Evolutionary conservation across 2,329 filamentous ascomycete species (phyloP).

Genomic region (Seiridium unicorne): DNA sequence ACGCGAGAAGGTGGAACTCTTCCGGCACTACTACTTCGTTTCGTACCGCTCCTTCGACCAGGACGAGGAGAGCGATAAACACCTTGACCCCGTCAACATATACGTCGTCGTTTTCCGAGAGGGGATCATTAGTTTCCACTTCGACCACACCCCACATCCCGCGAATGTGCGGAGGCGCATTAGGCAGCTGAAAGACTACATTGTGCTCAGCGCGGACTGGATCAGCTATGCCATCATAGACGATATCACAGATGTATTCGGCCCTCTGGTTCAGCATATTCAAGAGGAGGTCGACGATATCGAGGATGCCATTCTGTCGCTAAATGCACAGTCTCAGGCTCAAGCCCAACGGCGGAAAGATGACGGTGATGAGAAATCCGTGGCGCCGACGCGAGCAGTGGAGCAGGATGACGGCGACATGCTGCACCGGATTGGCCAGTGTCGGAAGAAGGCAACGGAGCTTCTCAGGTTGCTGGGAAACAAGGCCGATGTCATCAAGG

Average conservation of each 20-base stretch:
- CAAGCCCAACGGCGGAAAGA: constrained; percentile 34
- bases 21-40: constrained; percentile 97
- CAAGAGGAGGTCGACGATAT: constrained; percentile 98
- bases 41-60: constrained; percentile 98
- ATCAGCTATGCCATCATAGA: constrained; percentile 98
- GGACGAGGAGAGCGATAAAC: constrained; percentile 83
- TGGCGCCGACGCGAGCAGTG: constrained; percentile 35
- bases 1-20: constrained; percentile 96
- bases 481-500: constrained; percentile 98
- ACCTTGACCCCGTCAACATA: constrained; percentile 94
- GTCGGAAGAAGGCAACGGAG: constrained; percentile 95
- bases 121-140: constrained; percentile 94
- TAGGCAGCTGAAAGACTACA: constrained; percentile 88
- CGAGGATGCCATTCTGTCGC: constrained; percentile 82
- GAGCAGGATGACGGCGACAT: constrained; percentile 71
- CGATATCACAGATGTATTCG: constrained; percentile 96
- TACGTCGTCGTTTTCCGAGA: constrained; percentile 97
- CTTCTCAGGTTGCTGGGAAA: constrained; percentile 90
- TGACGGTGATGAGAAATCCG: constrained; percentile 41
- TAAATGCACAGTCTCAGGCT: constrained; percentile 58
- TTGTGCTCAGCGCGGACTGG: constrained; percentile 93
- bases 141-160: constrained; percentile 91
- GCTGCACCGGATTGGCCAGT: constrained; percentile 88
- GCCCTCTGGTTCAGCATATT: constrained; percentile 85
- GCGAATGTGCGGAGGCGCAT: constrained; percentile 94